Evolutionary conservation across 441 rosid species (phyloP).

Genomic region (Aquilaria agallochum): DNA sequence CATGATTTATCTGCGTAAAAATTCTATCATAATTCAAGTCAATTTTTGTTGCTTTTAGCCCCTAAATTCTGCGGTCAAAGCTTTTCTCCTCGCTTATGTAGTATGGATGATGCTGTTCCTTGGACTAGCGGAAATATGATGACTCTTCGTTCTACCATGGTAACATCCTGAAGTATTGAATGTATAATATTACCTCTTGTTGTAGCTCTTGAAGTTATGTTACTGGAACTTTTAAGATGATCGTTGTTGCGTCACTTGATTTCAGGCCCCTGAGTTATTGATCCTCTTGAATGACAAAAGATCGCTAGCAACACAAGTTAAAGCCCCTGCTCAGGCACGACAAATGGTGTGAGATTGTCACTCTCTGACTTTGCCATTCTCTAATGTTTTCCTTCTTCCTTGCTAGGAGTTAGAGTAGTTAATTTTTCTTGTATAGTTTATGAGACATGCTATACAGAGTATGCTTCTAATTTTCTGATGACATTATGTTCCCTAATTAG

Average conservation of each 20-base stretch:
- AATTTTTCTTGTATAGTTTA: background rate
- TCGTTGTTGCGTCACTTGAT: conserved; percentile 11
- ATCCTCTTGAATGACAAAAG: conserved; percentile 41
- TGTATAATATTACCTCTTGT: conserved; percentile 1
- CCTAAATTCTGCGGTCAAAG: conserved; percentile 27
- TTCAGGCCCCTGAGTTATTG: conserved; percentile 49
- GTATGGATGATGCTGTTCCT: conserved; percentile 31
- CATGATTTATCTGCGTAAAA: background rate
- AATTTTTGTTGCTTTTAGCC: conserved; percentile 32
- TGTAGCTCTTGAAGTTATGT: conserved; percentile 1
- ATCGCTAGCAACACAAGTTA: conserved; percentile 44
- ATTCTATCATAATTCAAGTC: background rate
- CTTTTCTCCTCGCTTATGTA: conserved; percentile 33
- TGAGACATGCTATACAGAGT: too few relatives aligned
- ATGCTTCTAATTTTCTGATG: background rate
- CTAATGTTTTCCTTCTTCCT: conserved; percentile 5
- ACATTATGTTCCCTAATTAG: background rate
- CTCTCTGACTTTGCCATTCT: conserved; percentile 7
- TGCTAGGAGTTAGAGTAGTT: background rate
- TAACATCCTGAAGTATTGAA: conserved; percentile 22
- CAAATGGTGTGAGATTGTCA: conserved; percentile 47
- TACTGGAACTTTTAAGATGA: background rate
- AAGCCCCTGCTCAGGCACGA: conserved; percentile 65
- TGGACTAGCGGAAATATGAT: conserved; percentile 33
- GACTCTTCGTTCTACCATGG: conserved; percentile 38